Percentiles rank a stretch among this genome's conserved stretches.
These are phyloP conservation scores for Termitomyces sp. DNA, from an alignment of 768 basidiomycete species.

Conservation along the genomic window DNA sequence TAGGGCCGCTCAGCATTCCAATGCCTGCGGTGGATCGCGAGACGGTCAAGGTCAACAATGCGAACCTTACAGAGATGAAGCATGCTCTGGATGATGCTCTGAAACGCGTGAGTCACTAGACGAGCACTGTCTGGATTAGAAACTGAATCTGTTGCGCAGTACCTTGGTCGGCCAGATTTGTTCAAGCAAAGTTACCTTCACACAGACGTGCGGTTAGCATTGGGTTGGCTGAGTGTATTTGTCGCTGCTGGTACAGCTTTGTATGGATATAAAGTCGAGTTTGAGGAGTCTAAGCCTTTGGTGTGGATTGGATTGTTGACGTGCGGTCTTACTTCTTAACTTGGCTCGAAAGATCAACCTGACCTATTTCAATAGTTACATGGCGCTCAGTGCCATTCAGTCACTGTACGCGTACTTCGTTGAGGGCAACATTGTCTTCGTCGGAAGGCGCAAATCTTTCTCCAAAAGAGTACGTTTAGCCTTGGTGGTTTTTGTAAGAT, in stretches of 20 bases:
- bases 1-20: conserved; percentile 47
- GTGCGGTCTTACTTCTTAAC: conserved; percentile 39
- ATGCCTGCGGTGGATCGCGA: conserved; percentile 42
- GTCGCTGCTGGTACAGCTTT: conserved; percentile 76
- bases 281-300: conserved; percentile 79
- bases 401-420: conserved; percentile 82
- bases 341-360: conserved; percentile 3
- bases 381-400: conserved; percentile 64
- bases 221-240: conserved; percentile 85
- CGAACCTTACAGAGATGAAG: conserved; percentile 53
- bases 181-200: conserved; percentile 87
- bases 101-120: conserved; percentile 58
- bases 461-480: conserved; percentile 65
- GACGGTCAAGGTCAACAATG: conserved; percentile 55
- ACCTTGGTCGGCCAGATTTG: conserved; percentile 69
- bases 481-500: neutral
- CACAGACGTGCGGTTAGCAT: conserved; percentile 79
- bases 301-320: conserved; percentile 74
- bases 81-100: conserved; percentile 84
- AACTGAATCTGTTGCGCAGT: conserved; percentile 37
- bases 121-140: neutral
- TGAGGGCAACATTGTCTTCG: conserved; percentile 80
- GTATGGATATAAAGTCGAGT: conserved; percentile 85
- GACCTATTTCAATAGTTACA: conserved; percentile 47
- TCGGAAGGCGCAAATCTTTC: conserved; percentile 86